Evolutionary conservation across 768 basidiomycete species (phyloP), one percentile per base, ranked within the genome.

Genomic region (Kwoniella mangroviensis): DNA sequence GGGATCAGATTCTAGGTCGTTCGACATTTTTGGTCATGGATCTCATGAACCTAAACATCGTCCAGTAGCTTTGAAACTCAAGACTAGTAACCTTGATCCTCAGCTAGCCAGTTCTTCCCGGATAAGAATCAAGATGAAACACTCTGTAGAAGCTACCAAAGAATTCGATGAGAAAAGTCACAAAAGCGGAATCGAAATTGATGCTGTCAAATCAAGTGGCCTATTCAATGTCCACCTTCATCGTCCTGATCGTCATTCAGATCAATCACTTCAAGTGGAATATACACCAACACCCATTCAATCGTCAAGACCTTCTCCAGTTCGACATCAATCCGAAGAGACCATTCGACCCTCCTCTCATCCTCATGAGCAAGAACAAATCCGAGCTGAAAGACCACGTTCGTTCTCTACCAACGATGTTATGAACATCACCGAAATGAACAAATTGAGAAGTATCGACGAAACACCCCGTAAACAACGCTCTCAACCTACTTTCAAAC

Each of bases 1-100:
- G 3, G 45, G 19, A 19, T 49, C 19, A 13, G 10, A 49, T 1
- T 13, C 13, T 17, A 15, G 13, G 19, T 19, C 45, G 45, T 49
- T 19, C 45, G 45, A 19, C 19, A 17, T 12, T 15, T 49, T 49
- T 12, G 45, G 45, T 57, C 19, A 17, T 9, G 56, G 26, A 10
- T 34, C 21, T 26, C 24, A 26, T 34, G 62, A 34, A 10, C 49
- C 24, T 15, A 63, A 53, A 40, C 52, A 68, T 43, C 75, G 75
- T 24, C 75, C 75, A n/a, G 26, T 62, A 34, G 70, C 67, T 12
- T 49, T 73, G 17, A 71, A 61, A 26, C 57, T 76, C 10, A 56
- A 51, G 6, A 71, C 75, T 11, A 69, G 69, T 34, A 76, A 76
- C 64, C 64, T 76, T 65, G 53, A 57, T 24, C 67, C 67, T 42